phyloP scores from a whole-genome alignment of 441 rosid genomes.

The Euphorbia celastroides region DNA sequence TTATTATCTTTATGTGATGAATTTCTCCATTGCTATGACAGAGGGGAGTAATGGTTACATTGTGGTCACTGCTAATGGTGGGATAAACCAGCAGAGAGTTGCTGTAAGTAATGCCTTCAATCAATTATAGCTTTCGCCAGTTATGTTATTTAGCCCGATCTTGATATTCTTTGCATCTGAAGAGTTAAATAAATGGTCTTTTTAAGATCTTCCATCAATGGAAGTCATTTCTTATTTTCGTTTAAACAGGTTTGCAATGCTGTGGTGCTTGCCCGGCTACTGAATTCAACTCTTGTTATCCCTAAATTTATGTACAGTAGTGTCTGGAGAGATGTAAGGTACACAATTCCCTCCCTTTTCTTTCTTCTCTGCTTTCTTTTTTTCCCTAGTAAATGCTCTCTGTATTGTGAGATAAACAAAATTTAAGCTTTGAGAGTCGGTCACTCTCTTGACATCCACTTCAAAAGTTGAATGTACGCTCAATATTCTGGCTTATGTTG shows the following conservation, averaged over 20 bases:
- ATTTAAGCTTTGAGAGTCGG: neutral
- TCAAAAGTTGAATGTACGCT: neutral
- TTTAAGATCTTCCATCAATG: conserved; percentile 13
- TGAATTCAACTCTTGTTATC: conserved; percentile 84
- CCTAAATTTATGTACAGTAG: conserved; percentile 93
- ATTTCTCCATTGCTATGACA: conserved; percentile 14
- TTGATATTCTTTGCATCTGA: conserved; percentile 9
- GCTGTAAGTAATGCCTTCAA: conserved; percentile 60
- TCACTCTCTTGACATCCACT: neutral
- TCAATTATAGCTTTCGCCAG: conserved; percentile 10
- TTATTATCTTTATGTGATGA: too few species aligned
- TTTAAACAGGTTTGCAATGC: conserved; percentile 83
- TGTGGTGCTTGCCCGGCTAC: conserved; percentile 75
- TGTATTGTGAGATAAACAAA: too few species aligned
- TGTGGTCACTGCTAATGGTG: conserved; percentile 93
- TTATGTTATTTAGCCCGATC: conserved; percentile 3
- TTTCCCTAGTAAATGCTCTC: neutral
- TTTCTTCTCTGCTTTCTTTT: neutral
- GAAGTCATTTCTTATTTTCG: conserved; percentile 15
- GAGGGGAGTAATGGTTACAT: conserved; percentile 88
- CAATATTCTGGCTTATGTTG: too few species aligned
- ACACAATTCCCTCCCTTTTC: conserved; percentile 7
- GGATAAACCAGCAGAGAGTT: conserved; percentile 94
- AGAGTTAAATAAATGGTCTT: neutral
- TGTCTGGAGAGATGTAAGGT: conserved; percentile 96